These are phyloP conservation scores for Paxillus involutus DNA, from an alignment of 768 basidiomycete species.

Conservation along the genomic window DNA sequence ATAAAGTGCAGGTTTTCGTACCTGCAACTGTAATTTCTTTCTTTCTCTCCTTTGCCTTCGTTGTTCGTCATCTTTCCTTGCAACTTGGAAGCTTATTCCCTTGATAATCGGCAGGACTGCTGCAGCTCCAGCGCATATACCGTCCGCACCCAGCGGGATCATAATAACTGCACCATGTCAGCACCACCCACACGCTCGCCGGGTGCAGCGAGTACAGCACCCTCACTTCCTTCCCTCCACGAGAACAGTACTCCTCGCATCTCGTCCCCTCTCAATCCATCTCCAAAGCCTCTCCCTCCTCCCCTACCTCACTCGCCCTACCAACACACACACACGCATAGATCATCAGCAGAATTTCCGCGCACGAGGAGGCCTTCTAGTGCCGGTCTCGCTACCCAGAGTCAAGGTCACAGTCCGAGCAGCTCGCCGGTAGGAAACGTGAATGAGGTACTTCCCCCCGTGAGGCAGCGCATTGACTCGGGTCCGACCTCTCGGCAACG, in stretches of 20 bases:
- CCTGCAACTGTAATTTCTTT: too few species aligned
- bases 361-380: neutral
- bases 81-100: too few species aligned
- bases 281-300: slow-evolving; percentile 8
- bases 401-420: neutral
- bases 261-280: slow-evolving; percentile 26
- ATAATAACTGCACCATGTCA: slow-evolving; percentile 2
- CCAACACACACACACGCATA: neutral
- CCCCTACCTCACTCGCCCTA: neutral
- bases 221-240: neutral
- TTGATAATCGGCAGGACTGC: neutral
- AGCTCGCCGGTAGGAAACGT: slow-evolving; percentile 12
- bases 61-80: too few species aligned
- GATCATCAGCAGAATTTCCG: neutral
- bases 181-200: slow-evolving; percentile 10
- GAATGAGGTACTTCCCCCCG: slow-evolving; percentile 15
- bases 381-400: neutral
- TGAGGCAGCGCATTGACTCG: slow-evolving; percentile 14
- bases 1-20: too few species aligned
- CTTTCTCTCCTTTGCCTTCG: too few species aligned
- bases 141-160: neutral
- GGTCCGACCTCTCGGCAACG: slow-evolving; percentile 4
- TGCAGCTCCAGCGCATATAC: neutral
- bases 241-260: slow-evolving; percentile 14
- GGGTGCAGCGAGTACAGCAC: slow-evolving; percentile 7